Conservation (phyloP, 768 basidiomycete genomes). For the Gymnopilus junonius region DNA sequence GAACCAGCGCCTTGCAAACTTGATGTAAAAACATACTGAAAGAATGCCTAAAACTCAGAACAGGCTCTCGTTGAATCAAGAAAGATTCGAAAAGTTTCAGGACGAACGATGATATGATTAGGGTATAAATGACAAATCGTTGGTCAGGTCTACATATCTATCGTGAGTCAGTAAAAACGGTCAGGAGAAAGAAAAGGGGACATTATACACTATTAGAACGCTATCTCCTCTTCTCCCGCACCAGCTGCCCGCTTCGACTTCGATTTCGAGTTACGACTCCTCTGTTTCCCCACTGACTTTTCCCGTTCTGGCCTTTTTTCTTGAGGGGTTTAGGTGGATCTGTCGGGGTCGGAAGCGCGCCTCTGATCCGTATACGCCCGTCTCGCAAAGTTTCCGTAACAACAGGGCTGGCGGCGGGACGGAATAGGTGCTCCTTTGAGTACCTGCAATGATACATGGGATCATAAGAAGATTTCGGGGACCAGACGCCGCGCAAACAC, state of each 20-base stretch:
- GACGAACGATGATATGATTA: not conserved
- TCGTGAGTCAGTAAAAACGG: not conserved
- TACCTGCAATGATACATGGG: constrained; percentile 51
- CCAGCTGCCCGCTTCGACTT: constrained; percentile 2
- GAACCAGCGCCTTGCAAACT: too few relatives aligned
- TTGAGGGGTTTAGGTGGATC: constrained; percentile 21
- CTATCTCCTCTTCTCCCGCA: constrained; percentile 12
- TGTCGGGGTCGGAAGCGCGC: constrained; percentile 56
- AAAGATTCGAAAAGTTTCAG: not conserved
- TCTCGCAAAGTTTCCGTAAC: constrained; percentile 79
- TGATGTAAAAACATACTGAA: too few relatives aligned
- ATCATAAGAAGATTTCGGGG: not conserved
- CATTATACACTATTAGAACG: not conserved
- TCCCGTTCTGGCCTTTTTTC: constrained; percentile 21
- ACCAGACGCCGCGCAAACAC: constrained; percentile 18
- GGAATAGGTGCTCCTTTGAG: constrained; percentile 79
- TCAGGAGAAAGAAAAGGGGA: not conserved
- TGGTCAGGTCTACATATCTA: not conserved
- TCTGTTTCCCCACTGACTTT: constrained; percentile 25
- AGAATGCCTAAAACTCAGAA: too few relatives aligned
- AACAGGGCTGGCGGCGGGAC: constrained; percentile 85
- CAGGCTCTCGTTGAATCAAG: not conserved
- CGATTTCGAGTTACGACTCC: constrained; percentile 17
- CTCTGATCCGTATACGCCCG: constrained; percentile 70
- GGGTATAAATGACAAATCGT: not conserved